Percentiles rank a stretch among this genome's conserved stretches.
Conservation (phyloP, 352 stramenopile species). For the Pythium graminicola region DNA sequence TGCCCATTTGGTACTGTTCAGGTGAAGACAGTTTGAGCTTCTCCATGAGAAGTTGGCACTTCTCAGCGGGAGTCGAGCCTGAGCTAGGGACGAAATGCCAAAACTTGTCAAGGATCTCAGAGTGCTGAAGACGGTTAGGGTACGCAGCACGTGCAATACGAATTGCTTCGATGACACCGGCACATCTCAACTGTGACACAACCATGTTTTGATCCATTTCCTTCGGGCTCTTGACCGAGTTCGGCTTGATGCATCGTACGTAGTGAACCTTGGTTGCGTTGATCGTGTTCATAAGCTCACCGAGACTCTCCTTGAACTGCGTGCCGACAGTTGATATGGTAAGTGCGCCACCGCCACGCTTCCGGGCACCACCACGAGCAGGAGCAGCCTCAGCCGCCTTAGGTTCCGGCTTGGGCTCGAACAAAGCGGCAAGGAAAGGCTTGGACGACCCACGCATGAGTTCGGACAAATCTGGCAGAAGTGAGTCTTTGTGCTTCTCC, state of each 20-base stretch:
- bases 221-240: slow-evolving; percentile 54
- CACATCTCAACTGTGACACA: slow-evolving; percentile 78
- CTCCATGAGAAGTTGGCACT: slow-evolving; percentile 50
- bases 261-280: slow-evolving; percentile 50
- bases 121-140: slow-evolving; percentile 65
- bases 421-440: slow-evolving; percentile 60
- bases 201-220: slow-evolving; percentile 65
- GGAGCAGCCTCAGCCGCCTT: slow-evolving; percentile 47
- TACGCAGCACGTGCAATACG: slow-evolving; percentile 80
- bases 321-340: slow-evolving; percentile 75
- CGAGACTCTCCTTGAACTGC: slow-evolving; percentile 76
- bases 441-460: slow-evolving; percentile 59
- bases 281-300: slow-evolving; percentile 75
- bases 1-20: slow-evolving; percentile 72
- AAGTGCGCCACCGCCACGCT: slow-evolving; percentile 75
- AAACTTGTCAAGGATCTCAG: slow-evolving; percentile 80
- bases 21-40: slow-evolving; percentile 56
- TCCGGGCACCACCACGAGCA: slow-evolving; percentile 43
- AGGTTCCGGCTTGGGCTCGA: no score
- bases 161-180: slow-evolving; percentile 81
- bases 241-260: slow-evolving; percentile 87
- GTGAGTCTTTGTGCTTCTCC: slow-evolving; percentile 88
- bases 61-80: slow-evolving; percentile 29
- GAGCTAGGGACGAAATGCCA: slow-evolving; percentile 51
- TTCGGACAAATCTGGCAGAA: slow-evolving; percentile 73